Evolutionary conservation across 805 yeast genomes (phyloP).

Genomic region (Hemisphaericaspora nanyangensis): DNA sequence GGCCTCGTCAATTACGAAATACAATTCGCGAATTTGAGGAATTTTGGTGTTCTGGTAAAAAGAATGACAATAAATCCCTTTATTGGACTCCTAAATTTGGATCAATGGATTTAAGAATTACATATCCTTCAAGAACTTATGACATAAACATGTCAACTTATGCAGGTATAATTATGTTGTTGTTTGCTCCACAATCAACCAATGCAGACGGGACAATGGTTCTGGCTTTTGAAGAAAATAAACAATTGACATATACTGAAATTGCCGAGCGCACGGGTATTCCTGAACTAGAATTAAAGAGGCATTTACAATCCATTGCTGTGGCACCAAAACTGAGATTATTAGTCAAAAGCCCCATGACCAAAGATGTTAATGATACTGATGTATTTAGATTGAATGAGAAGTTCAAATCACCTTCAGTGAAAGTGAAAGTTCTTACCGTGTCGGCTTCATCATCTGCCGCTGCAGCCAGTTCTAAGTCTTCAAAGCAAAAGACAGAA

Average conservation of each 20-base stretch:
- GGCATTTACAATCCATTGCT: conserved; percentile 80
- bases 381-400: conserved; percentile 70
- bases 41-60: conserved; percentile 37
- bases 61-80: conserved; percentile 38
- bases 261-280: conserved; percentile 65
- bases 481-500: conserved; percentile 32
- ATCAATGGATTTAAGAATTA: conserved; percentile 71
- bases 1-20: conserved; percentile 37
- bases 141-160: conserved; percentile 78
- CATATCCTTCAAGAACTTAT: conserved; percentile 65
- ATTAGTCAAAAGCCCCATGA: conserved; percentile 70
- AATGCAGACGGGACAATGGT: conserved; percentile 25
- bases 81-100: conserved; percentile 85
- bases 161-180: conserved; percentile 71
- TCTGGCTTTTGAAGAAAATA: conserved; percentile 49
- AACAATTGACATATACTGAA: conserved; percentile 54
- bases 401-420: conserved; percentile 62
- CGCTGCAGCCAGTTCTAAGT: conserved; percentile 11
- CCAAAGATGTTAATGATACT: conserved; percentile 58
- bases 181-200: conserved; percentile 51
- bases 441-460: conserved; percentile 35
- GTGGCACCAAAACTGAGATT: conserved; percentile 79
- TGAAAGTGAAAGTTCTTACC: conserved; percentile 71
- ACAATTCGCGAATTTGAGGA: conserved; percentile 38
- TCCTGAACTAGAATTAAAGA: conserved; percentile 65